Conservation (phyloP, 208 protist species). For the Wallacemonas sp. region DNA sequence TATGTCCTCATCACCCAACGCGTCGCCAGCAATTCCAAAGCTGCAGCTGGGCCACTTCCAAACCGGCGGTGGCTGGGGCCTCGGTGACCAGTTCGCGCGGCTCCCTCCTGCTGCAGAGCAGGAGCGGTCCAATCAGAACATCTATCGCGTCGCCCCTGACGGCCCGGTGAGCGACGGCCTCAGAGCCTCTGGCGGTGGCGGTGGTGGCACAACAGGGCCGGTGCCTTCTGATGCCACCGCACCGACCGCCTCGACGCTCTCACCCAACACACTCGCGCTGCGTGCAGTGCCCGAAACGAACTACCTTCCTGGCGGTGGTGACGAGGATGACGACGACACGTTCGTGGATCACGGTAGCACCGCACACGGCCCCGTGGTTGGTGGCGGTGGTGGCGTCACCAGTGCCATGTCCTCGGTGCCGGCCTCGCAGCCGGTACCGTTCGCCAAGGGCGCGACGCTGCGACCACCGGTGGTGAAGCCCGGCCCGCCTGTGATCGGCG, state of each 20-base stretch:
- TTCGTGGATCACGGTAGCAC: conserved; percentile 88
- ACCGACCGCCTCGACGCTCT: neutral
- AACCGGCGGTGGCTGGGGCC: conserved; percentile 69
- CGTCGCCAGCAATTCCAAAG: conserved; percentile 12
- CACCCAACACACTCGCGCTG: neutral
- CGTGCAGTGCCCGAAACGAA: conserved; percentile 28
- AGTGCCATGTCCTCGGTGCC: too few relatives aligned
- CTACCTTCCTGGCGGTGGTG: conserved; percentile 26
- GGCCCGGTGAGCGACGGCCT: neutral
- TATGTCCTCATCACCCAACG: neutral
- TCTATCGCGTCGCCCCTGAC: conserved; percentile 24
- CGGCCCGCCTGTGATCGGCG: neutral
- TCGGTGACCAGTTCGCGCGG: conserved; percentile 57
- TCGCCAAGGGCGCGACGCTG: neutral
- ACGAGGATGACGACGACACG: conserved; percentile 80
- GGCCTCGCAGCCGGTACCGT: neutral
- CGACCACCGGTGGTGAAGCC: neutral
- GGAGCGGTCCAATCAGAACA: conserved; percentile 16
- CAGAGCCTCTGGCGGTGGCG: neutral
- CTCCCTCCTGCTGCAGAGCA: conserved; percentile 59
- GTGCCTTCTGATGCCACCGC: neutral
- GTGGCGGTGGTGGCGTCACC: too few relatives aligned
- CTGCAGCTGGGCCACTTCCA: conserved; percentile 44
- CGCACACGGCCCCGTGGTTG: neutral
- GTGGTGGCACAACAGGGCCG: neutral